Evolutionary conservation across 306 rosid genomes (phyloP).

Genomic region (Quercus wislizeni): DNA sequence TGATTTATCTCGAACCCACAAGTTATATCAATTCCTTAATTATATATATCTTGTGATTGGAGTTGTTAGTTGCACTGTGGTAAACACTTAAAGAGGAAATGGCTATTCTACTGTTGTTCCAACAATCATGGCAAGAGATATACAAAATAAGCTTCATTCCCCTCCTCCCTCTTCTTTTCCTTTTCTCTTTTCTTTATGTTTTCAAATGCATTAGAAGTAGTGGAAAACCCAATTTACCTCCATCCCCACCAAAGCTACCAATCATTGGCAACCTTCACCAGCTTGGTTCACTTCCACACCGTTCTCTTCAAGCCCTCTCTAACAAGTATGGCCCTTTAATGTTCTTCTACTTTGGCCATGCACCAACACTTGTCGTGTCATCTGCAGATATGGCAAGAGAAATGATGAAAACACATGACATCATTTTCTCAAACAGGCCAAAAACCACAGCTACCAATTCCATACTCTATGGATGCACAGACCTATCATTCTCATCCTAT

Average conservation of each 20-base stretch:
- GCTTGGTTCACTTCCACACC: constrained; percentile 18
- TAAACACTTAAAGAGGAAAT: neutral
- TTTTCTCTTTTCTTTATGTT: neutral
- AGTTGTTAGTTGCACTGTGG: neutral
- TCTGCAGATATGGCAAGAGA: constrained; percentile 30
- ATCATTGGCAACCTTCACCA: constrained; percentile 28
- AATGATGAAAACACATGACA: constrained; percentile 26
- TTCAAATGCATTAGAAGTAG: neutral
- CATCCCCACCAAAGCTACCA: constrained; percentile 23
- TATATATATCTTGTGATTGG: too few species aligned
- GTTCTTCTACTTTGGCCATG: constrained; percentile 3
- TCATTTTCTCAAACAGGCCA: constrained; percentile 21
- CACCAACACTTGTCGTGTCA: constrained; percentile 27
- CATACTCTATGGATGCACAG: constrained; percentile 22
- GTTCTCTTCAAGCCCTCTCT: constrained; percentile 16
- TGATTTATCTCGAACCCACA: too few species aligned
- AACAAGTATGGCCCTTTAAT: constrained; percentile 5
- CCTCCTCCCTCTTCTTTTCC: neutral
- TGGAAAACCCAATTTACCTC: neutral
- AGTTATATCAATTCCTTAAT: too few species aligned
- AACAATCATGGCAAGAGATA: neutral
- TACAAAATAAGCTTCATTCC: neutral
- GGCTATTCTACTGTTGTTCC: neutral
- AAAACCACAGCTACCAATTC: neutral
- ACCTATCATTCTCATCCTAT: constrained; percentile 3